Base-by-base conservation (phyloP, 2,329 filamentous ascomycete species). In the Myriosclerotinia scirpicola region DNA sequence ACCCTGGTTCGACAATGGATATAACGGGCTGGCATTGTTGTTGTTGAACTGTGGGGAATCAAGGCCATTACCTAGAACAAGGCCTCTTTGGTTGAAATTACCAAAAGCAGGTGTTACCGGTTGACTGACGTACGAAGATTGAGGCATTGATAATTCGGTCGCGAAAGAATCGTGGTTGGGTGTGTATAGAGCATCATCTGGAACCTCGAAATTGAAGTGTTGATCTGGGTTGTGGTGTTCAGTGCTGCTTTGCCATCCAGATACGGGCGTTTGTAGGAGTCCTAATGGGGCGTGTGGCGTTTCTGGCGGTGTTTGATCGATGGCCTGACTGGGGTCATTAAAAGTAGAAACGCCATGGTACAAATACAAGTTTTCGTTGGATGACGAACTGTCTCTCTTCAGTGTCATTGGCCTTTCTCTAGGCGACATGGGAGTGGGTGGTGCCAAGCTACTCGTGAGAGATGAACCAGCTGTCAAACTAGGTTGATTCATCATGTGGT, bases 401-500 rank as follows among this genome's bases (percentile, higher is more conserved):
- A 75, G 65, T 5, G 64, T 69, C 72, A 74, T 74, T 58, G 74
- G 70, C 40, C 71, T 67, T 63, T 72, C 74, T 46, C 68, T 67
- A 34, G 74, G 74, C 42, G 75, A 76, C 72, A 76, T 73, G 12
- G 75, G 75, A 26, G 75, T 76, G 20, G 74, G 73, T 52, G 75
- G 75, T 54, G 75, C 74, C 4, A 76, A 69, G 52, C 72, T 76
- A 66, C 72, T 73, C 53, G 71, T 74, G n/a, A 73, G 38, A 15
- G 74, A 73, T 17, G 73, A 73, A 36, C 70, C 59, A 11, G 68
- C 71, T 5, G 69, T 72, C 48, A 74, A 58, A n/a, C 70, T 70
- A 17, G 68, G 68, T 34, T 71, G 64, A 22, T 69, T 69, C 40
- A 73, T 69, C 22, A 54, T 72, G n/a, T 73, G 70, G 26, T 69